Evolutionary conservation across 257 asterid species (phyloP), one percentile per base, ranked within the genome.

Genomic region (Primulina huaijiensis): DNA sequence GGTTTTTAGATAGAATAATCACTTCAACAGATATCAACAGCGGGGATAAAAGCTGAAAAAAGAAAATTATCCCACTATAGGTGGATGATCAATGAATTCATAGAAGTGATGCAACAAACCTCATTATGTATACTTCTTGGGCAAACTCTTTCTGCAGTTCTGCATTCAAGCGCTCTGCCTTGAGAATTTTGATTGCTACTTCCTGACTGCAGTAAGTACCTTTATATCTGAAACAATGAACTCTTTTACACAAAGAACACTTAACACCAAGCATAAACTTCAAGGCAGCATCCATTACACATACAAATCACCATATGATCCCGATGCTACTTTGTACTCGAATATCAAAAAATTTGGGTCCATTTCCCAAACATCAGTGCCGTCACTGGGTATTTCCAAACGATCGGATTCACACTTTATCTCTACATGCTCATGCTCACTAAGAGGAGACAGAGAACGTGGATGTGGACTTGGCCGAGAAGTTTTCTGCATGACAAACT

Each of bases 41-140:
- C 65, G 38, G 6, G 20, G 37, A 29, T 11, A 11, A 63, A 64
- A 2, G 20, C 21, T 40, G 63, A 62, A 5, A 19, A n/a, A 2
- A 31, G 1, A 55, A 23, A 58, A 35, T 35, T 7, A 70, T 35
- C 73, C 60, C 8, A 12, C 38, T 23, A 38, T 21, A 59, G 30
- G 55, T 31, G 60, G 71, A 69, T 60, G 43, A 34, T 40, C 37
- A 72, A 58, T 68, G 46, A 21, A 63, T 64, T 70, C 27, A 59
- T 62, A 68, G 46, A 58, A 38, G 29, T 55, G 67, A 64, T 34
- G 56, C 12, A 67, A 86, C 90, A 12, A 65, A 90, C 97, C 97
- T 93, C 97, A 93, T 90, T 78, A 93, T 93, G 77, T 86, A 93
- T 62, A 90, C 98, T 85, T 93, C 98, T 78, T 93, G 98, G 20